Base-by-base conservation (phyloP, 192 early-diverging fungal species). In the Entomortierella lignicola region DNA sequence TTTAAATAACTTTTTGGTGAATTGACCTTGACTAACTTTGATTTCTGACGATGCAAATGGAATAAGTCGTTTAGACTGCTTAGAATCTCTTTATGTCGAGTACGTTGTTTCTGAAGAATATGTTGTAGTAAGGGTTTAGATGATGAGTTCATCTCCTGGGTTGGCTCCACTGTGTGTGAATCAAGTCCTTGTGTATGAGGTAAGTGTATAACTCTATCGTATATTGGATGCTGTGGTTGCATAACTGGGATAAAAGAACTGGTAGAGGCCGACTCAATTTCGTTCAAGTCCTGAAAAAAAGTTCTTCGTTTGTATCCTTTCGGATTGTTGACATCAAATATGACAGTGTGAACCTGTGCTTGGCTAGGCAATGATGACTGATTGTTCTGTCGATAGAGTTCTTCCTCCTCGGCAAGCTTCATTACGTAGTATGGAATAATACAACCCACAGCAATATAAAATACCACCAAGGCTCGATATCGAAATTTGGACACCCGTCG, bases 391-490 rank as follows among this genome's bases (percentile, higher is more conserved):
- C 63, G 66, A n/a, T 52, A 61, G 15, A 56, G 39, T 15, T 21
- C 32, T 25, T 69, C 62, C 17, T 79, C 67, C 42, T 66, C 62
- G 2, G 75, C 66, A 27, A 66, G 61, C 50, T 61, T 79, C 75
- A 79, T 79, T n/a, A 70, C 63, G 55, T 70, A 79, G 29, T 70
- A 70, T 25, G 75, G 75, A 21, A 79, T 69, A 25, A 79, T 79
- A 43, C 75, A 79, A 1, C 75, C 75, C 42, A 79, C 23, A 12
- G 62, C 62, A 1, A 79, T 3, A 43, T 70, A 79, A 18, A 66
- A 8, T 30, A 60, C 8, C 25, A 70, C 13, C 23, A 70, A 4
- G 18, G 47, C 10, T 17, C 67, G 55, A 42, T 60, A 70, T 47
- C 75, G 67, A 47, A 79, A 55, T 20, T 70, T 79, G 18, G 51